Evolutionary conservation across 768 basidiomycete genomes (phyloP), one percentile per base, ranked within the genome.

Genomic region (Boletellus ananas): DNA sequence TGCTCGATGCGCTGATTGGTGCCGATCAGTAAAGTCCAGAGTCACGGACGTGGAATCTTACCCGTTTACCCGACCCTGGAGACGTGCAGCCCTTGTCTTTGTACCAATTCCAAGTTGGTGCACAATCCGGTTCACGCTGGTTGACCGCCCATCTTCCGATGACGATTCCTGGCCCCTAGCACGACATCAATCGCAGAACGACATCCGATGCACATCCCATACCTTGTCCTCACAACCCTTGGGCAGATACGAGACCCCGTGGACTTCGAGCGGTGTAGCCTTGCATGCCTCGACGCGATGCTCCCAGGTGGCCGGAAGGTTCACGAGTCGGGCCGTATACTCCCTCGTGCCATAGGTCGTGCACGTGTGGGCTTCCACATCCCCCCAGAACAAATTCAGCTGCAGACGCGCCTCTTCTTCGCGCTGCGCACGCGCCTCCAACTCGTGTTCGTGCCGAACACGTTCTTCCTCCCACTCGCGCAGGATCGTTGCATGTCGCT

Each of bases 281-380:
- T 51, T 59, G 58, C 65, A 67, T 0, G 59, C 66, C 29, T 63
- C 59, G 20, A 67, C 51, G 5, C 54, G 60, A 41, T 57, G 59
- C 11, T 42, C 45, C 49, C 60, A 60, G 7, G 48, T 50, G 3
- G 46, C 4, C 6, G 66, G 70, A 2, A 67, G 49, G 40, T 66
- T 68, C 40, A 52, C 52, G 5, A 71, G 55, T 0, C 45, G 50
- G 2, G 68, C 70, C 3, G 56, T 60, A 16, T 70, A 70, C 29
- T 61, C 63, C 21, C 61, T 57, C 16, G 62, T 61, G 0, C 47
- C 63, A 16, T 63, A 68, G 0, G 60, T 59, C 29, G 50, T 58
- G 47, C 70, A 70, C 11, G n/a, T 43, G 38, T 55, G 58, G 3
- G 55, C 44, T 25, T 65, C 47, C 0, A 58, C 33, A 4, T 11